Conservation (phyloP, 129 eudicot species). For the Saposhnikovia divaricata region DNA sequence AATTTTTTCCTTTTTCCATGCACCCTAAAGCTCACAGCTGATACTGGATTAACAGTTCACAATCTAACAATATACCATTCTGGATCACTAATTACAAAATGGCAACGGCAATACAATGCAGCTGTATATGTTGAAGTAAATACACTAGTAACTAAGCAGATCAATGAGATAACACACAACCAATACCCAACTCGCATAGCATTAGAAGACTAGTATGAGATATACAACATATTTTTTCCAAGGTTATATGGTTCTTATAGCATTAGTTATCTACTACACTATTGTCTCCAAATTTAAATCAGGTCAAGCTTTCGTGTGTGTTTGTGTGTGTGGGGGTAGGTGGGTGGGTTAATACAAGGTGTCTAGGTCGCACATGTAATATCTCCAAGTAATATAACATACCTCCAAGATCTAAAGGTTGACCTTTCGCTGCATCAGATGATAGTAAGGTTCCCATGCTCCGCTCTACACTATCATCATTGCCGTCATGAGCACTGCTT, state of each 20-base stretch:
- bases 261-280: background rate
- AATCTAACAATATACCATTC: background rate
- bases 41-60: background rate
- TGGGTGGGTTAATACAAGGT: background rate
- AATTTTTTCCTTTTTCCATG: background rate
- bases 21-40: background rate
- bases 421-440: slow-evolving; percentile 23
- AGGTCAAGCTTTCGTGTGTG: background rate
- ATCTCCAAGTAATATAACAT: slow-evolving; percentile 10
- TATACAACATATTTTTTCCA: background rate
- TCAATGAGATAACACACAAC: background rate
- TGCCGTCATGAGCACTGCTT: slow-evolving; percentile 20
- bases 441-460: slow-evolving; percentile 15
- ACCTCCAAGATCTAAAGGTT: slow-evolving; percentile 30
- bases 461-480: slow-evolving; percentile 24
- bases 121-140: background rate
- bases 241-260: background rate
- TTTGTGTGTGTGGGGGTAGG: background rate
- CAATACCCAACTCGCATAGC: background rate
- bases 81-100: background rate
- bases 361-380: background rate
- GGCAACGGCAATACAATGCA: background rate
- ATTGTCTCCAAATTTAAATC: background rate
- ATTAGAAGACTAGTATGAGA: background rate
- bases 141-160: background rate